phyloP scores from a whole-genome alignment of 2,329 filamentous ascomycete genomes.

The Didymella pomorum region DNA sequence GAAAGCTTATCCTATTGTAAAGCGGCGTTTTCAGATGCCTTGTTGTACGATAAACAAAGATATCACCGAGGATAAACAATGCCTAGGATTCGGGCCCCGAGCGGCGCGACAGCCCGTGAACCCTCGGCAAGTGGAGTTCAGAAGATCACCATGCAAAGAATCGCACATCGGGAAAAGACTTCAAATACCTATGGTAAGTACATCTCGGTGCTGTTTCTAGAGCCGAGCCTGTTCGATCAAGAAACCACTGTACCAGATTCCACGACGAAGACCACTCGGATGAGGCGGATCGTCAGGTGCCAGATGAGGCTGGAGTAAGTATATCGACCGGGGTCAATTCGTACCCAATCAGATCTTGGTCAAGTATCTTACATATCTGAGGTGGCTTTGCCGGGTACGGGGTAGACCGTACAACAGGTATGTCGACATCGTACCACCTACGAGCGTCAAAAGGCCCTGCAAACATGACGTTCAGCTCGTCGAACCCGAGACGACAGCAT shows the following conservation, averaged over 20 bases:
- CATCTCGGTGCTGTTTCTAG: background rate
- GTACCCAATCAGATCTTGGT: background rate
- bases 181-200: background rate
- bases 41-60: background rate
- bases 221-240: no score
- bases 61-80: no score
- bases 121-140: background rate
- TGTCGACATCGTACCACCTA: no score
- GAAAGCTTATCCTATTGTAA: no score
- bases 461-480: background rate
- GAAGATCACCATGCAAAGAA: no score
- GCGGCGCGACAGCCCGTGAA: background rate
- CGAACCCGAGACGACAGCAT: background rate
- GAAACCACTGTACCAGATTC: no score
- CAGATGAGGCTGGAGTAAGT: background rate
- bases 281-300: background rate
- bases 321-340: background rate
- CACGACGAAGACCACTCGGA: background rate
- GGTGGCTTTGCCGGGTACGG: background rate
- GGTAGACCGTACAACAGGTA: background rate
- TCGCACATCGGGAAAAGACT: background rate
- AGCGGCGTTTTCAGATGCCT: no score
- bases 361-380: background rate
- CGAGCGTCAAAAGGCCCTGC: background rate
- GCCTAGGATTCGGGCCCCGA: background rate